Conservation (phyloP, 192 early-diverging fungal genomes). For the Coemansia sp. region DNA sequence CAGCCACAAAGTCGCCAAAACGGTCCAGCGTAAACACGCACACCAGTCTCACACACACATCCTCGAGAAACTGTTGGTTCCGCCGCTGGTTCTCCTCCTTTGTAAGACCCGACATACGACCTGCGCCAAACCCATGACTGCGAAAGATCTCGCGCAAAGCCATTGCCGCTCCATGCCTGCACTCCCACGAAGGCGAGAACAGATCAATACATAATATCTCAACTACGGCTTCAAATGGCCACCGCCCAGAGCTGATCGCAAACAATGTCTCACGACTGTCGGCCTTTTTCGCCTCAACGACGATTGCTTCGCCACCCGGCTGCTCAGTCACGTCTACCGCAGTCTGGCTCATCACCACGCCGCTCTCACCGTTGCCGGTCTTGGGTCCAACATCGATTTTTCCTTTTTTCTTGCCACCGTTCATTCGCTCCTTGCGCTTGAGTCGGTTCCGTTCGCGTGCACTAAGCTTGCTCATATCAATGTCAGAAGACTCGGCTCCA, state of each 20-base stretch:
- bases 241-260: conserved; percentile 61
- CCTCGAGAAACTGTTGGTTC: conserved; percentile 85
- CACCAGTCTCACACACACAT: conserved; percentile 85
- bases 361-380: conserved; percentile 12
- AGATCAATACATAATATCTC: conserved; percentile 74
- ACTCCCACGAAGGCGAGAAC: conserved; percentile 84
- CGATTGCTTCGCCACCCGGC: conserved; percentile 63
- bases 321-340: conserved; percentile 47
- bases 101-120: conserved; percentile 63
- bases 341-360: neutral
- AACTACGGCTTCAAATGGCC: conserved; percentile 73
- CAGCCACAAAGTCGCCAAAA: conserved; percentile 96
- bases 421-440: conserved; percentile 86
- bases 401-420: conserved; percentile 73
- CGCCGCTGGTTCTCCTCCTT: conserved; percentile 62
- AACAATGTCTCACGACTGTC: conserved; percentile 50
- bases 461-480: conserved; percentile 80
- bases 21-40: conserved; percentile 95
- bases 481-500: conserved; percentile 15
- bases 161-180: conserved; percentile 95
- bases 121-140: conserved; percentile 82
- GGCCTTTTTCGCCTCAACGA: conserved; percentile 68
- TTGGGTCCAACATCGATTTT: conserved; percentile 23
- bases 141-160: conserved; percentile 90
- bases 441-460: conserved; percentile 86